Evolutionary conservation across 306 rosid species (phyloP), one percentile per base, ranked within the genome.

Genomic region (Clitoria ternatea): DNA sequence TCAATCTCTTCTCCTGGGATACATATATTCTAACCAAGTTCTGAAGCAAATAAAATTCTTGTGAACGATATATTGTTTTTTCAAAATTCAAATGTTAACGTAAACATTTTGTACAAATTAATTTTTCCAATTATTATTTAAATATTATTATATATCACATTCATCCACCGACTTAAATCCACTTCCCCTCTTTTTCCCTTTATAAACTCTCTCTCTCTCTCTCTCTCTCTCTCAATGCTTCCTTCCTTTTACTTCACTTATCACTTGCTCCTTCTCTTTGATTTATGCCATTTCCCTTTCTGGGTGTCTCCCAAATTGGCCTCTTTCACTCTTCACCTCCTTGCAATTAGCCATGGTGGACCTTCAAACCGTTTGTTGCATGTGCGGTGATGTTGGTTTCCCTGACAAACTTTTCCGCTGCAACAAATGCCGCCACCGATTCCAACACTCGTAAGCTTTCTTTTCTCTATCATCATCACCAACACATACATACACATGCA

Each of bases 361-460:
- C 87, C 81, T 36, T 49, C 83, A 83, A 73, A 86, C 85, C 1
- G 96, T 93, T 6, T 93, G 98, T 76, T 90, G 96, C 97, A 83
- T 93, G 96, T 93, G 98, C 29, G 98, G 98, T 26, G 98, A 93
- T 56, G 82, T 93, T 73, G 98, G 98, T 60, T 93, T 93, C 79
- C 80, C 88, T 1, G 93, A 93, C 82, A 93, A 93, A 74, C 92
- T 93, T 56, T 93, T 93, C 83, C 98, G 96, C 80, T 93, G 98
- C 85, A 83, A 80, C 90, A 84, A 84, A 62, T 93, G 98, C 82
- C 85, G 54, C 63, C 76, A 85, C 77, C 98, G 98, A 9, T 93
- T 77, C 83, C 98, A 93, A 64, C 98, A 93, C 93, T 90, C 93
- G 93, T 92, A 86, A 27, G 81, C 3, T 2, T 2, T 49, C 59